Base-by-base conservation (phyloP, 2,329 filamentous ascomycete genomes). In the Leptodontidium sp. region DNA sequence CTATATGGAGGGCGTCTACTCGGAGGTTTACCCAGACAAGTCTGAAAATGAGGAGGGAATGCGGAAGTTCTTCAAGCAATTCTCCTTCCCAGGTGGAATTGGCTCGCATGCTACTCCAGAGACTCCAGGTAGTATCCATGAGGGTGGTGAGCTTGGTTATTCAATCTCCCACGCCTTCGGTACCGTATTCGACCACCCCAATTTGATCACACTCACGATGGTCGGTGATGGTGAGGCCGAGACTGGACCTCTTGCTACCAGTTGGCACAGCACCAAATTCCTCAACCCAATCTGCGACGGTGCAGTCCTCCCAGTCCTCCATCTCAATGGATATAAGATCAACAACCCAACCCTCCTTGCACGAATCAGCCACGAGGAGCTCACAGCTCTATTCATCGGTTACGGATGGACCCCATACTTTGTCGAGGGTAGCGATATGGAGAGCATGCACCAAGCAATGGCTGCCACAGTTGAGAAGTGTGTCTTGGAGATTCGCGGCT, bases 241-340 rank as follows among this genome's bases (percentile, higher is more conserved):
- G 82, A 94, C 92, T 0, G 92, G 92, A 0, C 92, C 92, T 21
- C 82, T 94, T 57, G 92, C 92, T 32, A 93, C 92, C 1, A 90
- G 90, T 66, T 94, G 92, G 92, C 92, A 94, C 81, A 91, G 90
- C 80, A 94, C 87, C 77, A 94, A 94, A 79, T 94, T 93, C 80
- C 84, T 94, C 72, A 93, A 94, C 77, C 92, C 92, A 4, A 90
- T 92, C 73, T 90, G 87, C 0, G 91, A 94, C 75, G 92, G 92
- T 38, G 92, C 91, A 47, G 92, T 94, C 8, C 84, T 94, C 1
- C 92, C 92, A 0, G 88, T 94, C 6, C 84, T 94, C 12, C 91
- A 94, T 78, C 84, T 94, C 43, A 94, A 94, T 75, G 92, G 92
- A 58, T 94, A 94, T 85, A 94, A 94, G 84, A 94, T 94, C 83